Evolutionary conservation across 2,329 filamentous ascomycete genomes (phyloP).

Genomic region (Ramularia collo-cygni): DNA sequence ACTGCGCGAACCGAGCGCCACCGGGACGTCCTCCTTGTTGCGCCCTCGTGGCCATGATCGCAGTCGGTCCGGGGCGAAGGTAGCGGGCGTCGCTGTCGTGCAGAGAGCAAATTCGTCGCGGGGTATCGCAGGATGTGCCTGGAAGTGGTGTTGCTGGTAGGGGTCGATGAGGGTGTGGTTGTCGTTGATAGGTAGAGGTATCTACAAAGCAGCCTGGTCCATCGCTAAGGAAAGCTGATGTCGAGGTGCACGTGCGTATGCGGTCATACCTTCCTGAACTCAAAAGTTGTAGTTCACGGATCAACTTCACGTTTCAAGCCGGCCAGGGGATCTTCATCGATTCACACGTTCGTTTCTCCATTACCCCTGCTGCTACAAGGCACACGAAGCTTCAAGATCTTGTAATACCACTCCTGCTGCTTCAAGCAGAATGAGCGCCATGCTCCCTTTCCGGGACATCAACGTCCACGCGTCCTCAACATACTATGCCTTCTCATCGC

Average conservation of each 20-base stretch:
- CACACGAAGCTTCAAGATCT: background rate
- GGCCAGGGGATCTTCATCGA: constrained; percentile 1
- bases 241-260: no score
- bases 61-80: constrained; percentile 1
- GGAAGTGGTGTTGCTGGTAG: background rate
- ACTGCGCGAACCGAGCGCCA: constrained; percentile 84
- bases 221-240: no score
- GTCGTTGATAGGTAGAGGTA: background rate
- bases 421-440: constrained; percentile 39
- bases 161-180: background rate
- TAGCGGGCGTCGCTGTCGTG: no score
- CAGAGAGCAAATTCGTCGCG: background rate
- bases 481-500: constrained; percentile 93
- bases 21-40: constrained; percentile 61
- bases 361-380: no score
- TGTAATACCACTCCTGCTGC: constrained; percentile 1
- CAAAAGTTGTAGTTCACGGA: no score
- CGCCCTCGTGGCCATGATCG: constrained; percentile 75
- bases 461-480: constrained; percentile 89
- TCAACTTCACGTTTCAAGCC: no score
- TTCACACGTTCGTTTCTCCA: background rate
- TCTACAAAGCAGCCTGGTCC: background rate
- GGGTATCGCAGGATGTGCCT: background rate
- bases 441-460: constrained; percentile 84
- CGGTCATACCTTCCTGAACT: no score